Conservation (phyloP, 2,329 filamentous ascomycete genomes). For the Sphaerostilbella broomeana region DNA sequence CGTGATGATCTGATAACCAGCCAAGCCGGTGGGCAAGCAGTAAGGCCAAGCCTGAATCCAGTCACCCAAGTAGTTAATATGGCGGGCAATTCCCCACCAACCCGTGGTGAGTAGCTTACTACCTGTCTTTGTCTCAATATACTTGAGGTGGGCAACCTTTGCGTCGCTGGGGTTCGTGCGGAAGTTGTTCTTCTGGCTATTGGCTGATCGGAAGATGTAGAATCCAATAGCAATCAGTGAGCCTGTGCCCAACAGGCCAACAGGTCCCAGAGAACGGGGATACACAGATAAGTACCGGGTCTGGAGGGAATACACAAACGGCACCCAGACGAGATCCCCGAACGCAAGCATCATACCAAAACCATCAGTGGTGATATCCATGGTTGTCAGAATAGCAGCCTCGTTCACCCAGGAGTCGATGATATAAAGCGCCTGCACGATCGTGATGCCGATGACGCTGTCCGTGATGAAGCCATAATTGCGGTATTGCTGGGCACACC, state of each 20-base stretch:
- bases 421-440: slow-evolving; percentile 75
- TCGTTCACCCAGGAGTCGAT: slow-evolving; percentile 85
- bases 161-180: slow-evolving; percentile 80
- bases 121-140: slow-evolving; percentile 76
- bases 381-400: slow-evolving; percentile 81
- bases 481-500: slow-evolving; percentile 81
- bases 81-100: slow-evolving; percentile 88
- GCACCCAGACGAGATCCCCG: slow-evolving; percentile 88
- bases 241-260: slow-evolving; percentile 58
- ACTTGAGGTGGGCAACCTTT: slow-evolving; percentile 70
- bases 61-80: slow-evolving; percentile 95
- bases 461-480: slow-evolving; percentile 78
- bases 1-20: slow-evolving; percentile 68
- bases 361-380: slow-evolving; percentile 88
- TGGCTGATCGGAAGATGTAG: slow-evolving; percentile 86
- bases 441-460: slow-evolving; percentile 72
- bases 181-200: slow-evolving; percentile 93
- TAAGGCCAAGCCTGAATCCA: slow-evolving; percentile 94
- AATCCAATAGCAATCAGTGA: slow-evolving; percentile 68
- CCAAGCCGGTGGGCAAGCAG: slow-evolving; percentile 75
- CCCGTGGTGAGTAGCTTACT: slow-evolving; percentile 76
- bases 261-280: slow-evolving; percentile 68
- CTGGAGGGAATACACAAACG: slow-evolving; percentile 81
- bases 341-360: slow-evolving; percentile 95
- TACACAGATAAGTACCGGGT: slow-evolving; percentile 78